These are phyloP conservation scores for Podaxis sp. DNA, from an alignment of 768 basidiomycete species.

Conservation along the genomic window DNA sequence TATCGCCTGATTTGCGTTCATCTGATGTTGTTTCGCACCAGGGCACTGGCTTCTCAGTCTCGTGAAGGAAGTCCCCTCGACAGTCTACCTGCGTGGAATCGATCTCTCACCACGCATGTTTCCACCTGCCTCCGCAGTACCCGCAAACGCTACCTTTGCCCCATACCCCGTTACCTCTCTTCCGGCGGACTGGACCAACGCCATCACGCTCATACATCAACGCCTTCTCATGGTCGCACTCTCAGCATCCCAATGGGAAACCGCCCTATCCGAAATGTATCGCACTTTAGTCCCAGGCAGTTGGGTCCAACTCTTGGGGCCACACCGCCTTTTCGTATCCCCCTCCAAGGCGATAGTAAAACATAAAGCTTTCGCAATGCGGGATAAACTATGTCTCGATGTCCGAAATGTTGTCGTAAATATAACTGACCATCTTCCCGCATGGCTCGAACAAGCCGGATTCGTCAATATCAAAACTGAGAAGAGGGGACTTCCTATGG, in stretches of 20 bases:
- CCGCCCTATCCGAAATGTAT: constrained; percentile 7
- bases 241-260: constrained; percentile 4
- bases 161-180: constrained; percentile 5
- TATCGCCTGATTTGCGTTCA: not conserved
- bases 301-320: constrained; percentile 12
- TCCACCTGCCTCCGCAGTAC: constrained; percentile 6
- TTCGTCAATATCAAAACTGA: constrained; percentile 8
- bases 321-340: not conserved
- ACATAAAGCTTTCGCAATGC: not conserved
- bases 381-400: not conserved
- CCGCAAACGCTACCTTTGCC: constrained; percentile 6
- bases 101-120: constrained; percentile 20
- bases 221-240: constrained; percentile 10
- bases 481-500: not conserved
- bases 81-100: constrained; percentile 14
- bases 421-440: not conserved
- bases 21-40: not conserved
- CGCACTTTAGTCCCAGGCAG: constrained; percentile 8
- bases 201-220: constrained; percentile 11
- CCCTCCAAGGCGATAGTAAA: not conserved
- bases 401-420: constrained; percentile 5
- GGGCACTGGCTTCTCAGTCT: constrained; percentile 20
- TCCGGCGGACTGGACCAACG: constrained; percentile 7
- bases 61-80: constrained; percentile 7
- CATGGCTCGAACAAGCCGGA: constrained; percentile 2